Base-by-base conservation (phyloP, 805 yeast genomes). In the Yamadazyma takamatsuzukensis region DNA sequence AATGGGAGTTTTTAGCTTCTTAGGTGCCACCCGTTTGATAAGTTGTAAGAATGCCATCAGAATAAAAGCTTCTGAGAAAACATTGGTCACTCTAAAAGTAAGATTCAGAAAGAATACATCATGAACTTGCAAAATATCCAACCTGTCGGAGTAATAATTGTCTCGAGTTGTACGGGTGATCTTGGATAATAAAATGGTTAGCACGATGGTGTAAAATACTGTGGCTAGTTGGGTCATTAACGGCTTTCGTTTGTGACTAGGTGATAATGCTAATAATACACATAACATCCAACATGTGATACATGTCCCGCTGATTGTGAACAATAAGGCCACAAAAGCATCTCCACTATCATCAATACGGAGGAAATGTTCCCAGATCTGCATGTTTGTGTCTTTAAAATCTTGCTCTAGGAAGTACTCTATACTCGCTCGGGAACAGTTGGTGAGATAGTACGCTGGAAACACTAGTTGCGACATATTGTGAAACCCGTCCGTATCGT, bases 271-370 rank as follows among this genome's bases (percentile, higher is more conserved):
- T 26, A 82, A 61, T 21, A 83, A 55, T 12, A 82, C 39, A 31
- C 80, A 57, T 16, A 85, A 61, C 76, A 83, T 76, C 94, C 94
- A 85, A 17, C 80, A 64, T 11, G 80, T 70, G 5, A 76, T 74
- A 39, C 77, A 75, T 13, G 74, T 62, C 0, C 79, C 75, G 34
- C 76, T 66, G 4, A 72, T 49, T n/a, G 71, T 70, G 54, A 75
- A 78, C 27, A 73, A 56, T 3, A 78, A 56, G 14, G 71, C 68
- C 25, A 66, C 64, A 37, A 62, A 61, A 14, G 64, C 48, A 40
- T 61, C 66, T n/a, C 70, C 71, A 37, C 59, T 59, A 36, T 61
- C 2, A 68, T 51, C 27, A 66, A 61, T 25, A 25, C 7, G 29
- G 22, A 14, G 21, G n/a, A 22, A 27, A 10, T 23, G 12, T 3